A percentile compares a stretch with the other conserved stretches of the same genome.
Conservation (phyloP, 2,329 filamentous ascomycete species). For the Aspergillus carbonarius region DNA sequence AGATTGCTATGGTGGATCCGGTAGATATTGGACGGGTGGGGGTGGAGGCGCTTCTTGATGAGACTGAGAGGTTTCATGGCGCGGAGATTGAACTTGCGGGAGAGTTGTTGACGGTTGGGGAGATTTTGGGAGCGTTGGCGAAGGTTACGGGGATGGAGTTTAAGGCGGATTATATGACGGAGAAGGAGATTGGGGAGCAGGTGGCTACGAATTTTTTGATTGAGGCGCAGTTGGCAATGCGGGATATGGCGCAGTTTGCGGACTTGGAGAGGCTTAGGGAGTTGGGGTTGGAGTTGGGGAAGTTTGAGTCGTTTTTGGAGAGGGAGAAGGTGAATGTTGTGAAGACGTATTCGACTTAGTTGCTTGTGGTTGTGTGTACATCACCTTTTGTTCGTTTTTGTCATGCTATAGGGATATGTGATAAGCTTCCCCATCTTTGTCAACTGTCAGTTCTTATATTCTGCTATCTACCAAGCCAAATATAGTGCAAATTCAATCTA, state of each 20-base stretch:
- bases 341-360: slow-evolving; percentile 14
- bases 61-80: slow-evolving; percentile 41
- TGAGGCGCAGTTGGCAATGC: slow-evolving; percentile 37
- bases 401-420: background rate
- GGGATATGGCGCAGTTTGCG: slow-evolving; percentile 37
- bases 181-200: slow-evolving; percentile 44
- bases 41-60: slow-evolving; percentile 44
- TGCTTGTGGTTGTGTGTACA: background rate
- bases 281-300: slow-evolving; percentile 46
- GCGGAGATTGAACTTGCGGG: slow-evolving; percentile 45
- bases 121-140: slow-evolving; percentile 41
- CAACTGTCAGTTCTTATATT: no score
- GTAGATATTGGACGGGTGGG: slow-evolving; percentile 51
- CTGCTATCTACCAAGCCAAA: background rate
- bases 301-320: slow-evolving; percentile 46
- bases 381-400: background rate
- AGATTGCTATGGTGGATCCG: slow-evolving; percentile 48
- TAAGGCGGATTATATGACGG: slow-evolving; percentile 39
- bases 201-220: slow-evolving; percentile 39
- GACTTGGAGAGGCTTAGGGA: slow-evolving; percentile 32
- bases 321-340: slow-evolving; percentile 36
- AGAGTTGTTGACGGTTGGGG: slow-evolving; percentile 39
- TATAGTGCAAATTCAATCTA: background rate
- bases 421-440: no score
- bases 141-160: slow-evolving; percentile 36